Conservation (phyloP, 805 yeast species). For the Zygoascus biomembranicola region DNA sequence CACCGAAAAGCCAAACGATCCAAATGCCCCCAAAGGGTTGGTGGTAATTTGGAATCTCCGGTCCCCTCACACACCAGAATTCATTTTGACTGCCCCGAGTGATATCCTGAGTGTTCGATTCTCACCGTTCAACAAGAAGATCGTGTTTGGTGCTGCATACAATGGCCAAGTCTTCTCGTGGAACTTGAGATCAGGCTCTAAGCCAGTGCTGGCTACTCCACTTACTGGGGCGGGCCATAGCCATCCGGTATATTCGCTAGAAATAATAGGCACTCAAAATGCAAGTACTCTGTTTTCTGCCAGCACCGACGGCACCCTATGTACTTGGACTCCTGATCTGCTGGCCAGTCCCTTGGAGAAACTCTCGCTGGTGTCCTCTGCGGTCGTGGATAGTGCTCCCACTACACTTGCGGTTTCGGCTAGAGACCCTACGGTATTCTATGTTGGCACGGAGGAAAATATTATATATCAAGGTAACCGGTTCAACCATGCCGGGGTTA, state of each 20-base stretch:
- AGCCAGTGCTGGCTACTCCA: constrained; percentile 29
- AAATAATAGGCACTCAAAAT: constrained; percentile 22
- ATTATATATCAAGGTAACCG: constrained; percentile 27
- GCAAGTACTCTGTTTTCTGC: constrained; percentile 26
- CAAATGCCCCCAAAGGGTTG: constrained; percentile 23
- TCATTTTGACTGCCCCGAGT: constrained; percentile 36
- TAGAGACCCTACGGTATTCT: constrained; percentile 25
- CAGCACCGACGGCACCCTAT: constrained; percentile 32
- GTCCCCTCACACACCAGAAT: constrained; percentile 30
- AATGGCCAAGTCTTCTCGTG: constrained; percentile 46
- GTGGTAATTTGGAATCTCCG: constrained; percentile 32
- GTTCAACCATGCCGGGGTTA: constrained; percentile 24
- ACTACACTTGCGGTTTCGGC: constrained; percentile 22
- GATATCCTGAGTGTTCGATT: constrained; percentile 35
- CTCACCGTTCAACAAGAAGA: constrained; percentile 32
- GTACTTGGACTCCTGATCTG: constrained; percentile 32
- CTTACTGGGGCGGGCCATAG: constrained; percentile 27
- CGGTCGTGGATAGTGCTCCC: constrained; percentile 25
- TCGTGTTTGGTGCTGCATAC: constrained; percentile 39
- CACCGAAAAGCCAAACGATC: constrained; percentile 17
- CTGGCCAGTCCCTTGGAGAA: constrained; percentile 30
- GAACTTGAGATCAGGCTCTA: constrained; percentile 33
- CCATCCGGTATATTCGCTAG: constrained; percentile 27
- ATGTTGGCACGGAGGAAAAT: constrained; percentile 34
- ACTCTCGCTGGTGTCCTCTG: constrained; percentile 18